Conservation (phyloP, 176 grass and related monocot genomes). For the Hyparrhenia diplandra region DNA sequence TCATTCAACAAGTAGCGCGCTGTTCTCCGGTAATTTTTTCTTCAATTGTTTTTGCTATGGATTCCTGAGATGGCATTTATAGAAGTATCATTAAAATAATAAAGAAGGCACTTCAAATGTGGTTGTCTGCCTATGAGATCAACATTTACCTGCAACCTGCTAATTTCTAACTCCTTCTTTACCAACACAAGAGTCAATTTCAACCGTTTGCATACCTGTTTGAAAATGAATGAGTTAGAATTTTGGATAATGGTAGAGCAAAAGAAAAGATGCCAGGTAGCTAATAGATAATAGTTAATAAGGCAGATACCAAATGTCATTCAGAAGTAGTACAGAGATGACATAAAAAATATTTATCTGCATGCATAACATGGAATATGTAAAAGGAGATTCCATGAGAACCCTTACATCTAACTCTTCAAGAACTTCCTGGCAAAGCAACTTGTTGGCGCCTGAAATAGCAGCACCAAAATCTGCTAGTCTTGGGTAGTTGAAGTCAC, state of each 20-base stretch:
- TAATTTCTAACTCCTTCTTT: conserved; percentile 78
- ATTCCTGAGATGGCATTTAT: conserved; percentile 27
- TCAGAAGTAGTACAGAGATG: not conserved
- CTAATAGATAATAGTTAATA: not conserved
- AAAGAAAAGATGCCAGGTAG: conserved; percentile 11
- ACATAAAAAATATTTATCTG: conserved; percentile 5
- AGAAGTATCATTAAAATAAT: not conserved
- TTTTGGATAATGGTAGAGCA: not conserved
- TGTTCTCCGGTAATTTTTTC: conserved; percentile 76
- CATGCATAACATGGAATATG: conserved; percentile 10
- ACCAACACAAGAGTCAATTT: conserved; percentile 67
- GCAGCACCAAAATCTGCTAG: conserved; percentile 97
- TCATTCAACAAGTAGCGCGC: conserved; percentile 75
- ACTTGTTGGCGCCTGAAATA: conserved; percentile 93
- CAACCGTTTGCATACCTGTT: conserved; percentile 62
- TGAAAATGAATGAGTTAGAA: conserved; percentile 15
- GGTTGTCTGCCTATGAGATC: not conserved
- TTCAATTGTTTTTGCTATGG: conserved; percentile 75
- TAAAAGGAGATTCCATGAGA: not conserved
- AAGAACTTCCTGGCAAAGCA: conserved; percentile 92
- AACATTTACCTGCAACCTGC: conserved; percentile 59
- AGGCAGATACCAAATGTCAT: conserved; percentile 3
- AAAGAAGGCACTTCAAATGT: not conserved
- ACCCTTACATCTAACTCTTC: conserved; percentile 94
- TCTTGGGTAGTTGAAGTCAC: conserved; percentile 89